Evolutionary conservation across 495 filamentous ascomycete genomes (phyloP).

Genomic region (Lasiosphaeris hirsuta): DNA sequence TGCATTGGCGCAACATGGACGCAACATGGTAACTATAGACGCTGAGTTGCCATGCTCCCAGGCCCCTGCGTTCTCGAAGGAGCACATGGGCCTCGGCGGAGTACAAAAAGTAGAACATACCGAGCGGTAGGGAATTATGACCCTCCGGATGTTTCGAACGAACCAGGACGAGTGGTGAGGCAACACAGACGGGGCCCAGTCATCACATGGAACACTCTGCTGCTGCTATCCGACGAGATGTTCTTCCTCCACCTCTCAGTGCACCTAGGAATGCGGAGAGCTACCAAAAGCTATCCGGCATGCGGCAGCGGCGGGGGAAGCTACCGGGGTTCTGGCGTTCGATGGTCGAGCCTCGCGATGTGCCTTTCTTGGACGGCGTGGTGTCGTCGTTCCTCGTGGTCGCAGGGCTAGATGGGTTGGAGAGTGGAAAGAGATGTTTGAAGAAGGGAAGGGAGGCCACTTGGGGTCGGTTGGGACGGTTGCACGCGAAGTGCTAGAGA

Average conservation of each 20-base stretch:
- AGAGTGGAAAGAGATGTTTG: conserved; percentile 28
- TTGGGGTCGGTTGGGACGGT: conserved; percentile 25
- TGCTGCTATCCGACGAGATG: conserved; percentile 31
- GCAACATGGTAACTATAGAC: background rate
- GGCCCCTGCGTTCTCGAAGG: conserved; percentile 3
- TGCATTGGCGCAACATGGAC: background rate
- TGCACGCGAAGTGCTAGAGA: conserved; percentile 28
- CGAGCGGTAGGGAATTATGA: conserved; percentile 25
- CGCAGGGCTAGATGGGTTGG: conserved; percentile 11
- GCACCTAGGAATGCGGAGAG: conserved; percentile 28
- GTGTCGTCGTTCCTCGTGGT: conserved; percentile 11
- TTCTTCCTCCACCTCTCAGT: conserved; percentile 36
- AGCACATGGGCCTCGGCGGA: background rate
- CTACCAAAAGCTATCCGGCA: conserved; percentile 24
- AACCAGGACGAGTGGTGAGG: conserved; percentile 41
- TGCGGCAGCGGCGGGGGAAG: conserved; percentile 14
- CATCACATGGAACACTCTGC: conserved; percentile 48
- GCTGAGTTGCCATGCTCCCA: conserved; percentile 10
- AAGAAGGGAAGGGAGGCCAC: conserved; percentile 32
- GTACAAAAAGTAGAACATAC: conserved; percentile 30
- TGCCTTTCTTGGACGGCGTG: conserved; percentile 9
- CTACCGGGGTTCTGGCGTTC: background rate
- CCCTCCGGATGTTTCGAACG: conserved; percentile 27
- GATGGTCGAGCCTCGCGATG: background rate
- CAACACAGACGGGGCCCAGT: conserved; percentile 46